A percentile compares a stretch with the other conserved stretches of the same genome.
Evolutionary conservation across 2,329 filamentous ascomycete species (phyloP).

Genomic region (Chaetoscypha palmicola): DNA sequence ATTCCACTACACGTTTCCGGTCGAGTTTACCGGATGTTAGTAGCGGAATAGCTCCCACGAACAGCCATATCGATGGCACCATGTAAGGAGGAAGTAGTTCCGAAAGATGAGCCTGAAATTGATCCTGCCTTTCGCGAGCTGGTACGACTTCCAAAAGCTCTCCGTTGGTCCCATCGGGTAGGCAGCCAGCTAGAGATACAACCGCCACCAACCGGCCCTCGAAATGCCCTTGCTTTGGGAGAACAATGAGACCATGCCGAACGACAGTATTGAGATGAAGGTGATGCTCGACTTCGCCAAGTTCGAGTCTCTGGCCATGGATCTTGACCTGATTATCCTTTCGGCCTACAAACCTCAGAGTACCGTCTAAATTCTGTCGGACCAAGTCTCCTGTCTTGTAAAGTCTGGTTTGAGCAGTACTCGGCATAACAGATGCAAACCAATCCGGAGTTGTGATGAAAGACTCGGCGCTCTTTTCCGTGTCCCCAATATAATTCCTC

Average conservation of each 20-base stretch:
- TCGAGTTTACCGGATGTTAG: slow-evolving; percentile 10
- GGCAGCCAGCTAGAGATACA: not conserved
- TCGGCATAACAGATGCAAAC: slow-evolving; percentile 21
- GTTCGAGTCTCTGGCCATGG: slow-evolving; percentile 8
- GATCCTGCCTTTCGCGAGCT: not conserved
- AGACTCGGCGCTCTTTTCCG: slow-evolving; percentile 46
- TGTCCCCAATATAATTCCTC: slow-evolving; percentile 53
- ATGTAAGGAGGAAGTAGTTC: slow-evolving; percentile 12
- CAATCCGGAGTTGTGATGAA: slow-evolving; percentile 50
- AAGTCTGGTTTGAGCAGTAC: not conserved
- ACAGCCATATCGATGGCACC: slow-evolving; percentile 12
- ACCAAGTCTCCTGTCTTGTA: slow-evolving; percentile 11
- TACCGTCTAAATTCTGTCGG: slow-evolving; percentile 3
- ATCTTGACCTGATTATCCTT: slow-evolving; percentile 9
- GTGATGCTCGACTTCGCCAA: slow-evolving; percentile 4
- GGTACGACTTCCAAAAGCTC: not conserved
- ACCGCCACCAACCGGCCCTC: not conserved
- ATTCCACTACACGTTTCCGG: not conserved
- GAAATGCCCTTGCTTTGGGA: not conserved
- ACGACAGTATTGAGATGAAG: not conserved
- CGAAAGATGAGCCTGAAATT: not conserved
- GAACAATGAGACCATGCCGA: not conserved
- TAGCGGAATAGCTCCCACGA: slow-evolving; percentile 7
- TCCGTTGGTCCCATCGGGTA: not conserved
- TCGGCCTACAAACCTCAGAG: slow-evolving; percentile 33